Base-by-base conservation (phyloP, 768 basidiomycete genomes). In the Cystobasidium onofrii region DNA sequence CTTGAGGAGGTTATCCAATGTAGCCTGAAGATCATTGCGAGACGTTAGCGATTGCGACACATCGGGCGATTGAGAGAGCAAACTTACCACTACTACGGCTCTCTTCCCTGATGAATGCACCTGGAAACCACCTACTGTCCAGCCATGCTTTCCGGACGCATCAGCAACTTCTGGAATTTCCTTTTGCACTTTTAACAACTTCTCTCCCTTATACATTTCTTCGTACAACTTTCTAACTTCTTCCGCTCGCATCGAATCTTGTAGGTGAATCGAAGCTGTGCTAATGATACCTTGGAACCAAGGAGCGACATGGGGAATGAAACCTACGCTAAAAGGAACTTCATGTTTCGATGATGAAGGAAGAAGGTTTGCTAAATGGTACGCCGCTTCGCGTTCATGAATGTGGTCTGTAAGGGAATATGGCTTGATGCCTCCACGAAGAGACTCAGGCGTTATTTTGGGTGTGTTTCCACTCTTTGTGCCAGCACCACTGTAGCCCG, bases 231-330 rank as follows among this genome's bases (percentile, higher is more conserved):
- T 83, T 50, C 84, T 82, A 25, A 98, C 85, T 52, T 94, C 90
- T 63, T 82, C 83, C 73, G 93, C 95, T 17, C 86, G 83, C 74
- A 94, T 81, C 64, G 82, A 83, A 76, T 85, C 83, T 52, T 83
- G 85, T 27, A 99, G 84, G 12, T 94, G 93, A 77, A 92, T 88
- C 36, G 89, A 91, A 54, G 89, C 84, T 46, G 91, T 90, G 69
- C 90, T 89, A 74, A 96, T 83, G 81, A 99, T 99, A 10, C 96
- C 96, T 75, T 91, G 91, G 83, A 97, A 99, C 91, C 93, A 99
- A 10, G 92, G 88, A 0, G 88, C 88, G 39, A 98, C 92, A 66
- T 84, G 83, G 13, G 96, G 96, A 62, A 92, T 83, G 82, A 99
- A 98, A 36, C 89, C 90, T 63, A 97, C 79, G 77, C 88, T 86